Conservation (phyloP, 2,329 filamentous ascomycete species). For the Ascosphaera aggregata region DNA sequence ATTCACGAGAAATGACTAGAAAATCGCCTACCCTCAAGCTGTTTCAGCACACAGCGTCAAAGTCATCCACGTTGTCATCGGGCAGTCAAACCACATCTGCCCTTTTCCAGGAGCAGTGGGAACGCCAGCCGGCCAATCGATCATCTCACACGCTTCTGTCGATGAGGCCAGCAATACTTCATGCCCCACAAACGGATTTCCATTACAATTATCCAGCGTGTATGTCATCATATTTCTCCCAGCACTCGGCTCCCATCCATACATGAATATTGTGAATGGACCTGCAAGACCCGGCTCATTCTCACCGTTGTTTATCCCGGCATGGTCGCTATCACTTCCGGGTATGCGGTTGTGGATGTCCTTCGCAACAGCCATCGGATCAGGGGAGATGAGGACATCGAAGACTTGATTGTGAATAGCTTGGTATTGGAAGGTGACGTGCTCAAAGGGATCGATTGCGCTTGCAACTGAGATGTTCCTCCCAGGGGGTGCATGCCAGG, state of each 20-base stretch:
- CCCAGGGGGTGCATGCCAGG: background rate
- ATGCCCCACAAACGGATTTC: background rate
- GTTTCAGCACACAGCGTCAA: constrained; percentile 1
- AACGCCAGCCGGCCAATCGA: background rate
- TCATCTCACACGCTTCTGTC: background rate
- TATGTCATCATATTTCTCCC: background rate
- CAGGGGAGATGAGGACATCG: background rate
- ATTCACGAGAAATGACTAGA: too few relatives aligned
- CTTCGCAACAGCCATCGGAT: background rate
- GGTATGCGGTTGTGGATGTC: background rate
- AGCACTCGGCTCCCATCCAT: background rate
- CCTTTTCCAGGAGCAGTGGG: background rate
- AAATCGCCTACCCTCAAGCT: background rate
- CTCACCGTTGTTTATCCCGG: background rate
- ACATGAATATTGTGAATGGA: background rate
- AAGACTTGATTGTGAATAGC: constrained; percentile 1
- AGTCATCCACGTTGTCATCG: constrained; percentile 1
- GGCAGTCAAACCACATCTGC: constrained; percentile 1
- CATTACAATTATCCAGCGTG: constrained; percentile 1
- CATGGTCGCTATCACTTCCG: background rate
- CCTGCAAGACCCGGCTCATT: constrained; percentile 1
- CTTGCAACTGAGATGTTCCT: constrained; percentile 1
- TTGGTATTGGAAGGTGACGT: constrained; percentile 1
- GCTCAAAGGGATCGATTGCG: background rate
- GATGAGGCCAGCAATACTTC: background rate